Evolutionary conservation across 2,329 filamentous ascomycete species (phyloP).

Genomic region (Eurotiales sp.): DNA sequence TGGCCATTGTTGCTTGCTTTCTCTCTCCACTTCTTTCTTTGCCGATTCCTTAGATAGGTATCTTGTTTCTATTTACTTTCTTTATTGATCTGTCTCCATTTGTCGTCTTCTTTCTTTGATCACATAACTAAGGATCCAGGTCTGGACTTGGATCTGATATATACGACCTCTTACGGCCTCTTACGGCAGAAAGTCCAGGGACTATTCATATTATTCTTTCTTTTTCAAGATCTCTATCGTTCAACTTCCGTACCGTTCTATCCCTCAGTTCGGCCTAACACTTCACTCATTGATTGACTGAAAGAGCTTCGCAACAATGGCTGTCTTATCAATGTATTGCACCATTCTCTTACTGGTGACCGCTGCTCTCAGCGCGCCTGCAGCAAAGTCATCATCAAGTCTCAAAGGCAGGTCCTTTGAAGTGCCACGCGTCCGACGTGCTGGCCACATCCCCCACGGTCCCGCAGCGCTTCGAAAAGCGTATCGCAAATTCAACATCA

Average conservation of each 20-base stretch:
- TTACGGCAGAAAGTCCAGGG: too few relatives aligned
- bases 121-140: constrained; percentile 10
- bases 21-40: neutral
- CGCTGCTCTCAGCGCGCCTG: constrained; percentile 31
- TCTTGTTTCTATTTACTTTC: neutral
- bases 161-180: neutral
- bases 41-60: too few relatives aligned
- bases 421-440: constrained; percentile 56
- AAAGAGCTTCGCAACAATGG: constrained; percentile 22
- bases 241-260: too few relatives aligned
- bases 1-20: neutral
- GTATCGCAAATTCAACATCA: constrained; percentile 64
- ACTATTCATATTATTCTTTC: neutral
- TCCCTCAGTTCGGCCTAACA: too few relatives aligned
- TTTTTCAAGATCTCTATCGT: neutral
- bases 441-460: constrained; percentile 57
- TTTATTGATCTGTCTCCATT: neutral
- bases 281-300: neutral
- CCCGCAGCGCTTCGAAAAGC: constrained; percentile 60
- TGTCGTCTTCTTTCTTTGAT: neutral
- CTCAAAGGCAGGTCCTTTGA: constrained; percentile 52
- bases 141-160: constrained; percentile 21
- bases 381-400: constrained; percentile 18
- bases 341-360: constrained; percentile 29
- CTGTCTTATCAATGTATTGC: constrained; percentile 24